Evolutionary conservation across 2,329 filamentous ascomycete species (phyloP).

Genomic region (Amphichorda felina): DNA sequence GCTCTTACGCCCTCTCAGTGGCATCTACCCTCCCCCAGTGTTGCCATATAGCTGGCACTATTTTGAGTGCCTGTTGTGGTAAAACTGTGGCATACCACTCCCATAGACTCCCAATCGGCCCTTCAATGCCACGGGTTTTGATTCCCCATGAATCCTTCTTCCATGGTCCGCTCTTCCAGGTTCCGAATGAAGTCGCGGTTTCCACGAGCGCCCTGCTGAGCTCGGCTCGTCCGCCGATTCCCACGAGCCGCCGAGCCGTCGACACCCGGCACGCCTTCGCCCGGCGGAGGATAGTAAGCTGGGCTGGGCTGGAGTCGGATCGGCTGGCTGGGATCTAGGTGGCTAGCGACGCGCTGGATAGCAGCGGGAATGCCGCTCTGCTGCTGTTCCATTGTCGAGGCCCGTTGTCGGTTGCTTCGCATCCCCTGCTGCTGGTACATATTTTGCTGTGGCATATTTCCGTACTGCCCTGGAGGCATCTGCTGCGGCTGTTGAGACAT

Average conservation of each 20-base stretch:
- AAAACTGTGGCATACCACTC: no score
- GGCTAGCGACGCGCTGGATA: conserved; percentile 89
- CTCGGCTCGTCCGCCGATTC: conserved; percentile 65
- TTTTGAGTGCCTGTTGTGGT: no score
- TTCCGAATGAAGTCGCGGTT: conserved; percentile 90
- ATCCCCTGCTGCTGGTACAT: conserved; percentile 56
- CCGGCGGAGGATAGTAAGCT: conserved; percentile 90
- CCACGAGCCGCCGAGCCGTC: conserved; percentile 44
- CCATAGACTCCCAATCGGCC: no score
- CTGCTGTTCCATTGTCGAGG: conserved; percentile 93
- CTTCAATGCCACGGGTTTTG: conserved; percentile 57
- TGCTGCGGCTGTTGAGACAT: conserved; percentile 57
- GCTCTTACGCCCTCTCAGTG: no score
- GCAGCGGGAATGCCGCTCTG: conserved; percentile 85
- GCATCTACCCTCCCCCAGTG: no score
- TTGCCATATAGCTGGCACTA: no score
- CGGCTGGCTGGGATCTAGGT: conserved; percentile 87
- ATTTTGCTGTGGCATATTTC: conserved; percentile 32
- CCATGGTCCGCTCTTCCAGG: conserved; percentile 84
- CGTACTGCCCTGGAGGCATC: conserved; percentile 54
- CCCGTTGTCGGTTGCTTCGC: conserved; percentile 71
- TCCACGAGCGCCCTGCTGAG: conserved; percentile 44
- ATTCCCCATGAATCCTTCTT: conserved; percentile 75
- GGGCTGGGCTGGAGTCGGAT: conserved; percentile 92
- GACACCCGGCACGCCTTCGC: conserved; percentile 63